Conservation (phyloP, 805 yeast genomes). For the Metschnikowia gelsemii region DNA sequence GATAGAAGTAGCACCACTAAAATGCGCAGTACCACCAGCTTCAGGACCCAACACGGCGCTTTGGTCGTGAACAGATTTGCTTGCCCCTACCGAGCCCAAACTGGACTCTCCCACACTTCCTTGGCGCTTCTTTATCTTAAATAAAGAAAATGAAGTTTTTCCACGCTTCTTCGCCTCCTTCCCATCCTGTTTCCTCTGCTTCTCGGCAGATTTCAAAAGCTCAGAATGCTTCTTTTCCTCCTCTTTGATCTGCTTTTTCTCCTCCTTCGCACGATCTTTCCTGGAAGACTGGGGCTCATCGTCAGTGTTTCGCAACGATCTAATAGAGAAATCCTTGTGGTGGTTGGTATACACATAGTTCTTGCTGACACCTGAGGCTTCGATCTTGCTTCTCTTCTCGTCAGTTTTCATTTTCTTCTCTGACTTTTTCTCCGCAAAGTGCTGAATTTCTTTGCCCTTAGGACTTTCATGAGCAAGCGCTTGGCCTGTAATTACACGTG, state of each 20-base stretch:
- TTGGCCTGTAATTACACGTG: conserved; percentile 1
- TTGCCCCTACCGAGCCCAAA: conserved; percentile 7
- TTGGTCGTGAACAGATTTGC: neutral
- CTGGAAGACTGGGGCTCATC: conserved; percentile 8
- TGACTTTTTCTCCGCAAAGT: conserved; percentile 13
- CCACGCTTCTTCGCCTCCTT: conserved; percentile 13
- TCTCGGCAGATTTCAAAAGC: conserved; percentile 7
- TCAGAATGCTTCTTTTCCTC: conserved; percentile 11
- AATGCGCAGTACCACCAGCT: too few relatives aligned
- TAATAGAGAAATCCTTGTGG: conserved; percentile 18
- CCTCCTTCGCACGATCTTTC: conserved; percentile 18
- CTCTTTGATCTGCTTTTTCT: conserved; percentile 13
- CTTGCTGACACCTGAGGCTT: conserved; percentile 17
- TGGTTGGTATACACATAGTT: conserved; percentile 21
- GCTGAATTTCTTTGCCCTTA: neutral
- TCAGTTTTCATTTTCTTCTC: conserved; percentile 16
- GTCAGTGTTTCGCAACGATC: conserved; percentile 14
- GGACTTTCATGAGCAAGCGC: conserved; percentile 3
- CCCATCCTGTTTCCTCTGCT: conserved; percentile 8
- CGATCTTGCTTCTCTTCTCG: conserved; percentile 12
- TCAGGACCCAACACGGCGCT: too few relatives aligned
- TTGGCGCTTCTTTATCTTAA: conserved; percentile 11
- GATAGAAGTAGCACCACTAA: too few relatives aligned
- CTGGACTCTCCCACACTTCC: conserved; percentile 12
- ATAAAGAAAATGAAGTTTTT: conserved; percentile 10